These are phyloP conservation scores for Margaritispora aquatica DNA, from an alignment of 495 filamentous ascomycete genomes.

Conservation along the genomic window DNA sequence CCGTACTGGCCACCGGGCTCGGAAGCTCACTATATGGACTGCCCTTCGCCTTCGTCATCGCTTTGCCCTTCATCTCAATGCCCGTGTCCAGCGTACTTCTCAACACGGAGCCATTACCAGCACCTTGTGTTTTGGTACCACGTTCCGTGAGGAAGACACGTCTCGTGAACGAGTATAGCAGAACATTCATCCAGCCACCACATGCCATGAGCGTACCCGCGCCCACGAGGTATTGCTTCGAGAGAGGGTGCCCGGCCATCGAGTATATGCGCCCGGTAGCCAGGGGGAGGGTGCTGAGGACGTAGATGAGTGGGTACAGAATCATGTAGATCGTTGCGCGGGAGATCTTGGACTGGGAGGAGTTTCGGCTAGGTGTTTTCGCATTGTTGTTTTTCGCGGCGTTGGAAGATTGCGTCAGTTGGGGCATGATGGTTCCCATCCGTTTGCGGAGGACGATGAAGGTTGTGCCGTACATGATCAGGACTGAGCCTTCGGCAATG, in stretches of 20 bases:
- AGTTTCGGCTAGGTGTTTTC: not conserved
- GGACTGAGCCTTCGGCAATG: conserved; percentile 56
- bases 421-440: not conserved
- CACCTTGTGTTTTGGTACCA: not conserved
- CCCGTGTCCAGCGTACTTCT: not conserved
- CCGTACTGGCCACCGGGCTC: not conserved
- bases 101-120: not conserved
- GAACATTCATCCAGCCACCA: not conserved
- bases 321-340: not conserved
- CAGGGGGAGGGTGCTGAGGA: not conserved
- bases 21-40: not conserved
- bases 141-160: not conserved
- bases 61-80: too few species aligned
- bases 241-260: not conserved
- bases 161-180: not conserved
- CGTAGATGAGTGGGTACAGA: not conserved
- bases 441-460: conserved; percentile 46
- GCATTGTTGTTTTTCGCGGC: not conserved
- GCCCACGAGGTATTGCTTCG: not conserved
- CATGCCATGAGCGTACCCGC: not conserved
- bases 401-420: not conserved
- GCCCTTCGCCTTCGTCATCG: too few species aligned
- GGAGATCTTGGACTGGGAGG: not conserved
- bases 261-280: not conserved
- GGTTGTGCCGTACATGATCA: conserved; percentile 56